A percentile compares a stretch with the other conserved stretches of the same genome.
phyloP scores from a whole-genome alignment of 2,329 filamentous ascomycete species.

The Fusarium sp. region DNA sequence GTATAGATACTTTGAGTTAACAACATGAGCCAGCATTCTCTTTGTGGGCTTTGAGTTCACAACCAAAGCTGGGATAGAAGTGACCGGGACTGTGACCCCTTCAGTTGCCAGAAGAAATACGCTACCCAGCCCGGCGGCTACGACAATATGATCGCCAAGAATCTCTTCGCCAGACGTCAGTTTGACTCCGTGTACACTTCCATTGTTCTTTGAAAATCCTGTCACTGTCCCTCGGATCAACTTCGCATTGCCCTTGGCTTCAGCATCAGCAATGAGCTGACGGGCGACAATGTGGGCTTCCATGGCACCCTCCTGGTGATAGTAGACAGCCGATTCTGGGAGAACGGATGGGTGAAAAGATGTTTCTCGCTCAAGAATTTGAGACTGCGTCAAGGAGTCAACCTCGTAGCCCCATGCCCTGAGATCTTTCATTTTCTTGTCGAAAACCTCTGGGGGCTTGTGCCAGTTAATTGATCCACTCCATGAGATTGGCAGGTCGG shows the following conservation, averaged over 20 bases:
- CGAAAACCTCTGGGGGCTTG: neutral
- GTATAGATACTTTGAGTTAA: conserved; percentile 26
- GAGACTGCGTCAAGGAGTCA: neutral
- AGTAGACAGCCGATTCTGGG: conserved; percentile 8
- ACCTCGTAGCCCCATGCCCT: conserved; percentile 16
- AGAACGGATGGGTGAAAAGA: neutral
- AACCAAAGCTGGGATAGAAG: conserved; percentile 9
- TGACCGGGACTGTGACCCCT: neutral
- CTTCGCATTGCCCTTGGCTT: neutral
- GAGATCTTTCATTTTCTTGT: neutral
- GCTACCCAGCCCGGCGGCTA: conserved; percentile 26
- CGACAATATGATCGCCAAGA: conserved; percentile 3
- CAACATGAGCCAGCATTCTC: neutral
- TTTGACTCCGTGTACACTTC: neutral
- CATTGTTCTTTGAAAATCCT: neutral
- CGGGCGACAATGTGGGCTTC: conserved; percentile 24
- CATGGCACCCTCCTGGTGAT: conserved; percentile 22
- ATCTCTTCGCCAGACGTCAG: conserved; percentile 2
- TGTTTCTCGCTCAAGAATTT: neutral
- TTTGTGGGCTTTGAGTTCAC: conserved; percentile 20
- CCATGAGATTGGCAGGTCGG: conserved; percentile 18
- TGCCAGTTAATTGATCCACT: conserved; percentile 34
- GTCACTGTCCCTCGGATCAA: neutral
- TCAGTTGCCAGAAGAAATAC: conserved; percentile 6
- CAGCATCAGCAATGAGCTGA: conserved; percentile 20